phyloP scores from a whole-genome alignment of 2,329 filamentous ascomycete genomes.

The Pochonia chlamydosporia region DNA sequence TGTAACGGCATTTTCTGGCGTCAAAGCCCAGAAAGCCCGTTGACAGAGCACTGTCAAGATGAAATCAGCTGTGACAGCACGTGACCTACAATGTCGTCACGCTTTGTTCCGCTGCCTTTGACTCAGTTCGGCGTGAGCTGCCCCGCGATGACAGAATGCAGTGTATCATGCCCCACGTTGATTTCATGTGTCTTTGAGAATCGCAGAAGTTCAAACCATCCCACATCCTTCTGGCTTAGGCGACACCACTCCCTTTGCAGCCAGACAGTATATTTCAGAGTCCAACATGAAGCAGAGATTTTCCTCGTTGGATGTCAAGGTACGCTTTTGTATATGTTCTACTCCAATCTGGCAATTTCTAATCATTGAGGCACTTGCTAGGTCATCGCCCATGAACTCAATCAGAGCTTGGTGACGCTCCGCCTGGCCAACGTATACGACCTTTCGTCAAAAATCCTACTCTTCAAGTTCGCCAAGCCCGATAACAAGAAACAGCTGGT shows the following conservation, averaged over 20 bases:
- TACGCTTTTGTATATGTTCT: constrained; percentile 19
- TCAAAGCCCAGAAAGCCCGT: too few species aligned
- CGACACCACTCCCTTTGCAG: neutral
- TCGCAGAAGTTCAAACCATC: neutral
- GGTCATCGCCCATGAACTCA: constrained; percentile 93
- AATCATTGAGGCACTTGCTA: constrained; percentile 28
- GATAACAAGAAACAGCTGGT: constrained; percentile 84
- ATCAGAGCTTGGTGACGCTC: constrained; percentile 66
- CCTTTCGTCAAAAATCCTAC: constrained; percentile 88
- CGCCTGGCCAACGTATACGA: constrained; percentile 94
- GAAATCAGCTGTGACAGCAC: constrained; percentile 1
- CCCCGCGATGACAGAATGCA: constrained; percentile 7
- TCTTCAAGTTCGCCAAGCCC: constrained; percentile 91
- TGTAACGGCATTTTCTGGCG: too few species aligned
- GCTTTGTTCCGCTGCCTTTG: neutral
- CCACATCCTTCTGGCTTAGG: neutral
- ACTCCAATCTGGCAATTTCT: constrained; percentile 7
- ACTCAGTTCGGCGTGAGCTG: constrained; percentile 6
- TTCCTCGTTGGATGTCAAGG: constrained; percentile 73
- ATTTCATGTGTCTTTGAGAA: neutral
- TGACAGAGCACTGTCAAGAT: too few species aligned
- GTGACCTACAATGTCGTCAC: constrained; percentile 12
- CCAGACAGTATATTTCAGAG: neutral
- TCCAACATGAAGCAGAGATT: constrained; percentile 66
- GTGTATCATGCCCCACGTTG: constrained; percentile 7